Percentiles rank a stretch among this genome's conserved stretches.
These are phyloP conservation scores for Candida ortonii DNA, from an alignment of 805 yeast genomes.

Conservation along the genomic window DNA sequence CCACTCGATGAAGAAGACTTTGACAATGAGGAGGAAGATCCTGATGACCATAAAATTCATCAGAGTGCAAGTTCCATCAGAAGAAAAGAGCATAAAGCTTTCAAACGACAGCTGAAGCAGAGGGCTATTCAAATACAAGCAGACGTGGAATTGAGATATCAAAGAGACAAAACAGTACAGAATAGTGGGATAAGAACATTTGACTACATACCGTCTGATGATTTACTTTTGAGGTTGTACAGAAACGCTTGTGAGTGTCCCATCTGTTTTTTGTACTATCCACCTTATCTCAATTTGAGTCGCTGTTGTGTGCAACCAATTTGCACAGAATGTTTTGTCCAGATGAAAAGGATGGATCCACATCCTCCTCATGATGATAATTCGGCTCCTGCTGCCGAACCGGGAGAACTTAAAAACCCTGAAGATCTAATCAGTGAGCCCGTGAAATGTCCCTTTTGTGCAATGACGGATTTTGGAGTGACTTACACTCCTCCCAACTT, in stretches of 20 bases:
- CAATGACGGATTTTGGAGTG: conserved; percentile 80
- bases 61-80: conserved; percentile 44
- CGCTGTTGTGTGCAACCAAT: conserved; percentile 92
- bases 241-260: conserved; percentile 81
- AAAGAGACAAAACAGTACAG: conserved; percentile 29
- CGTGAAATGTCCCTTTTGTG: conserved; percentile 92
- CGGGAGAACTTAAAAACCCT: conserved; percentile 39
- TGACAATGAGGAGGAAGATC: conserved; percentile 56
- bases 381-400: conserved; percentile 13
- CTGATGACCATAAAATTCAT: conserved; percentile 57
- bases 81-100: conserved; percentile 48
- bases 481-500: conserved; percentile 68
- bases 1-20: conserved; percentile 44
- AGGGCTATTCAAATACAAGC: conserved; percentile 37
- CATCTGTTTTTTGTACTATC: conserved; percentile 86
- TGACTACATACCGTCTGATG: conserved; percentile 38
- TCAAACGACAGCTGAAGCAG: conserved; percentile 38
- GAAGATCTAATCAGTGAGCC: conserved; percentile 78
- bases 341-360: conserved; percentile 86
- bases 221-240: conserved; percentile 59
- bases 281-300: conserved; percentile 70
- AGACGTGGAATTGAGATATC: conserved; percentile 33
- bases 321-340: conserved; percentile 96
- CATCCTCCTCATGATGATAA: conserved; percentile 83
- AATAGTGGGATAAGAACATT: conserved; percentile 26